Conservation (phyloP, 768 basidiomycete genomes). For the Omphalotus guepiniiformis region DNA sequence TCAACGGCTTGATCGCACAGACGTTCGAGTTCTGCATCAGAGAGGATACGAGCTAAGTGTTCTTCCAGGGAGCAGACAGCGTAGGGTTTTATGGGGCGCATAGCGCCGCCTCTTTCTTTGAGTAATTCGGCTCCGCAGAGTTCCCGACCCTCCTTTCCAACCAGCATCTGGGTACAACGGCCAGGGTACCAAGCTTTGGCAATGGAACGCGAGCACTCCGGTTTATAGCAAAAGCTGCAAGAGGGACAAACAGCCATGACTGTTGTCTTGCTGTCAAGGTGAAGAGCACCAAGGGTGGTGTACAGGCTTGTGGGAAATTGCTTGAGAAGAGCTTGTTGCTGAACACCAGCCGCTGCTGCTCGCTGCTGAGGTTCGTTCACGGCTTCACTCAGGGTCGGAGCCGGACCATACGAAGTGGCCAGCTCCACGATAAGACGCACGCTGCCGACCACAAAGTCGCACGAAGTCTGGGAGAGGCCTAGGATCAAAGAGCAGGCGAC, state of each 20-base stretch:
- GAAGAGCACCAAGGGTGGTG: constrained; percentile 9
- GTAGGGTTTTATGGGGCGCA: constrained; percentile 16
- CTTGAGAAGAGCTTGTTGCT: constrained; percentile 8
- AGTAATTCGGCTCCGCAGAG: constrained; percentile 1
- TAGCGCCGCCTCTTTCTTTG: background rate
- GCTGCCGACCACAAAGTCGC: background rate
- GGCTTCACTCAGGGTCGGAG: background rate
- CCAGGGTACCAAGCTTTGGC: constrained; percentile 9
- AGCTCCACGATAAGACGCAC: background rate
- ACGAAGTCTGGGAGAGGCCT: background rate
- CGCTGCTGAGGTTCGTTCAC: background rate
- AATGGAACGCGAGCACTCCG: background rate
- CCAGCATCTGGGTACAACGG: constrained; percentile 3
- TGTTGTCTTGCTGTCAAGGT: constrained; percentile 12
- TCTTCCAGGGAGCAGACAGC: constrained; percentile 17
- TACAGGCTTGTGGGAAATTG: constrained; percentile 14
- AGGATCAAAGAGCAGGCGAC: background rate
- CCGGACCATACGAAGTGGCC: background rate
- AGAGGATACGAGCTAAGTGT: constrained; percentile 15
- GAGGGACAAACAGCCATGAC: constrained; percentile 7
- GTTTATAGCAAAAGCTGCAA: constrained; percentile 4
- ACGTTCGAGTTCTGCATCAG: constrained; percentile 14
- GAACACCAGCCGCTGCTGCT: background rate
- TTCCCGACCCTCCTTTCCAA: background rate
- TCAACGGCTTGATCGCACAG: constrained; percentile 15